Base-by-base conservation (phyloP, 345 rosid species). In the Melaleuca alternifolia region DNA sequence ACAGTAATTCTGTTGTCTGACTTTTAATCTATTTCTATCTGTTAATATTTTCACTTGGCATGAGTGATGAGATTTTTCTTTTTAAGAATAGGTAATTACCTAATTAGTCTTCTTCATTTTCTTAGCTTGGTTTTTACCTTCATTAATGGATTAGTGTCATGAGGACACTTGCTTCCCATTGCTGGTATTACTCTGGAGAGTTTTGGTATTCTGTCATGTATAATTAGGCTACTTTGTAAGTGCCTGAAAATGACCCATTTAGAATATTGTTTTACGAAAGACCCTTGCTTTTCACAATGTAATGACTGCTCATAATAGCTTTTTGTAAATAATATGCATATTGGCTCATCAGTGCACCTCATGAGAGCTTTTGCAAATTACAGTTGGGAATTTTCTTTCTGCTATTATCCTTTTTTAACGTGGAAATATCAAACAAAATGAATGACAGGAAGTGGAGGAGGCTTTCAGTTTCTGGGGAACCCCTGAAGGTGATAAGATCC, bases 391-490 rank as follows among this genome's bases (percentile, higher is more conserved):
- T 21, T 54, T 54, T 54, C 26, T 54, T 83, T 37, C 61, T 53
- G 44, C 23, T 52, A 83, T 83, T 53, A 83, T 51, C 59, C n/a
- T 83, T 10, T 50, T 56, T 23, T 56, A 56, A 46, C 41, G 11
- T 81, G 18, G 30, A 53, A 83, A 53, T 51, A n/a, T 52, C 11
- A 53, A 53, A 51, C 44, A 21, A 51, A 41, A 41, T 83, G 46
- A 30, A 52, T 30, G 48, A 90, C 92, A 97, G 99, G 99, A 98
- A 92, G 94, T 96, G 75, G 97, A 95, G 86, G 96, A 94, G 89
- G 90, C 97, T 54, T 96, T 98, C 90, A 85, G 90, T 88, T 98
- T 95, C 88, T 98, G 99, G 99, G 99, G 99, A 82, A 95, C 99
- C 59, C 84, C 93, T 14, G 98, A 95, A 88, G 99, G 99, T 87